Conservation (phyloP, 2,329 filamentous ascomycete species). For the Neonectria ditissima region DNA sequence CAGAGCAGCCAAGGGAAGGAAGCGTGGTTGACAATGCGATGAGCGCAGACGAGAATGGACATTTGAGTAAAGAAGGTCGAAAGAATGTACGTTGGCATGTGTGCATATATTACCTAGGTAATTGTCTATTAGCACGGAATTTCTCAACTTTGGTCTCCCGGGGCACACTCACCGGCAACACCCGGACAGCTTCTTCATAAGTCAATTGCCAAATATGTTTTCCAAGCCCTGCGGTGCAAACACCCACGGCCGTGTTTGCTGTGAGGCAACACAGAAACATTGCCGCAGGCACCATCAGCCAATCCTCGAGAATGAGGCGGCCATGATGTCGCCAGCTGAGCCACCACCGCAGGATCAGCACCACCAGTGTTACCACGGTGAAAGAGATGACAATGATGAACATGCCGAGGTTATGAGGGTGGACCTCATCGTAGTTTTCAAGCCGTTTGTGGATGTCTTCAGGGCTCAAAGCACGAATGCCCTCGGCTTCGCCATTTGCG, state of each 20-base stretch:
- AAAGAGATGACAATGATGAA: not conserved
- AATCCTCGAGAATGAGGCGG: not conserved
- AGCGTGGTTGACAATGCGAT: not conserved
- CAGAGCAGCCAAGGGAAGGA: not conserved
- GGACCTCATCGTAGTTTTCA: not conserved
- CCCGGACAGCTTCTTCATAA: conserved; percentile 1
- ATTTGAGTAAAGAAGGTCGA: conserved; percentile 8
- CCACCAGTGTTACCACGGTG: not conserved
- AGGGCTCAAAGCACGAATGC: conserved; percentile 2
- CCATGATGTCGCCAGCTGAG: not conserved
- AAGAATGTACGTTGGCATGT: conserved; percentile 7
- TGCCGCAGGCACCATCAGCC: conserved; percentile 3
- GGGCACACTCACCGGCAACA: not conserved
- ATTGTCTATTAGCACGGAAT: not conserved
- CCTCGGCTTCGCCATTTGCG: conserved; percentile 3
- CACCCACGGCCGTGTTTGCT: not conserved
- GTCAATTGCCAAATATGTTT: conserved; percentile 3
- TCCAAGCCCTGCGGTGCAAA: not conserved
- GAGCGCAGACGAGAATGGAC: not conserved
- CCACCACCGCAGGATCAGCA: conserved; percentile 9
- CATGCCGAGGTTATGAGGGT: not conserved
- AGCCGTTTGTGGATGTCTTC: conserved; percentile 1
- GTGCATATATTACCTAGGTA: not conserved
- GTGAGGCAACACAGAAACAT: conserved; percentile 1
- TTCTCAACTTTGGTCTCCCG: not conserved